A percentile compares a stretch with the other conserved stretches of the same genome.
Conservation (phyloP, 176 grass and related monocot species). For the Aegilops umbellulata region DNA sequence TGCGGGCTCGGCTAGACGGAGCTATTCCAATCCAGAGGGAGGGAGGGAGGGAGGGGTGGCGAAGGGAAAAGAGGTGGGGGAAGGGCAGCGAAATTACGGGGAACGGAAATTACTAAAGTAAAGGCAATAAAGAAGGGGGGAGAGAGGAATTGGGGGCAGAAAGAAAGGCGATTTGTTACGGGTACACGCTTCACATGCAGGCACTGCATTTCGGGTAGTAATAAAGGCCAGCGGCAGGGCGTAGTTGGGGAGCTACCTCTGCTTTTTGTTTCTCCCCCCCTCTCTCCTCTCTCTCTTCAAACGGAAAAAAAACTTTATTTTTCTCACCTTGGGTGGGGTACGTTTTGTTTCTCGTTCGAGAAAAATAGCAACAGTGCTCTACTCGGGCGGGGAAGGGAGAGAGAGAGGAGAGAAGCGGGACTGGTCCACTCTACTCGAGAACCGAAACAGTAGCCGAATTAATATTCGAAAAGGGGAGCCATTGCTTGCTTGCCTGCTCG, state of each 20-base stretch:
- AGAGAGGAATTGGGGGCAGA: neutral
- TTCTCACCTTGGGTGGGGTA: neutral
- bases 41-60: too few species aligned
- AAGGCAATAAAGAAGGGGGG: conserved; percentile 25
- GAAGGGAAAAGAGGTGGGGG: neutral
- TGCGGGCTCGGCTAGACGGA: too few species aligned
- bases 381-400: neutral
- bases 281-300: too few species aligned
- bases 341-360: conserved; percentile 10
- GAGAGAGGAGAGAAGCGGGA: neutral
- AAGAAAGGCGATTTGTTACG: conserved; percentile 35
- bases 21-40: too few species aligned
- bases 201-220: conserved; percentile 23
- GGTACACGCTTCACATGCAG: conserved; percentile 17
- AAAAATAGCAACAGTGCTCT: neutral
- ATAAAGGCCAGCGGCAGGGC: conserved; percentile 3
- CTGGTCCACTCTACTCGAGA: neutral
- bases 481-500: neutral
- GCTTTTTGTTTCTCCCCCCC: neutral
- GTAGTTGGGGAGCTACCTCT: conserved; percentile 20
- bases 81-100: conserved; percentile 29
- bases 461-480: conserved; percentile 10
- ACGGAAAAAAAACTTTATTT: neutral
- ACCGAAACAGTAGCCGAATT: neutral
- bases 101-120: conserved; percentile 45